Evolutionary conservation across 176 grass and related monocot genomes (phyloP).

Genomic region (Zizania latifolia): DNA sequence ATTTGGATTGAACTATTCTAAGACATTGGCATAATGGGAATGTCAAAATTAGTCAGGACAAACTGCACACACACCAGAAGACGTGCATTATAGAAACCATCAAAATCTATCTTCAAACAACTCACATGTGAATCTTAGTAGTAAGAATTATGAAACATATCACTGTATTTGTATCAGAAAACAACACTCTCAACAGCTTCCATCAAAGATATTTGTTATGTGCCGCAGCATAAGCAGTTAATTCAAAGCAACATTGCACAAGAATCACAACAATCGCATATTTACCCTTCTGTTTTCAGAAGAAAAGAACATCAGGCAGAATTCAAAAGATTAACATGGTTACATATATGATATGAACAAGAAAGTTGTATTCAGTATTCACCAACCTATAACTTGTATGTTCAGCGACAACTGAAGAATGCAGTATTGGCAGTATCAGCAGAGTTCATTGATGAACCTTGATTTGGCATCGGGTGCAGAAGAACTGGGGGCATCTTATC

Average conservation of each 20-base stretch:
- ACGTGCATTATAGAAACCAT: not conserved
- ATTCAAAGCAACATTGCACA: not conserved
- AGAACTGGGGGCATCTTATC: constrained; percentile 51
- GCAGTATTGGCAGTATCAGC: constrained; percentile 40
- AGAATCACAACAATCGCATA: not conserved
- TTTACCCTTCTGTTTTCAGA: not conserved
- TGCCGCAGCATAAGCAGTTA: not conserved
- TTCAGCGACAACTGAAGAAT: constrained; percentile 36
- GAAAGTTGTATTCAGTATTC: constrained; percentile 3
- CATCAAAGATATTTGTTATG: not conserved
- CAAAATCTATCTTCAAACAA: not conserved
- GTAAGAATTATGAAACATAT: not conserved
- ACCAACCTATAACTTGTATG: constrained; percentile 2
- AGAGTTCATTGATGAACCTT: constrained; percentile 38
- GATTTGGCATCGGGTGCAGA: constrained; percentile 21
- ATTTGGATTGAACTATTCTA: not conserved
- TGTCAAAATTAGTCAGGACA: not conserved
- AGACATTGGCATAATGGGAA: not conserved
- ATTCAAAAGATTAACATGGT: not conserved
- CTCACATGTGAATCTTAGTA: not conserved
- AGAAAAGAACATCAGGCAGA: not conserved
- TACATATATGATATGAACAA: not conserved
- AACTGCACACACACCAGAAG: not conserved
- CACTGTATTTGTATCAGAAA: not conserved
- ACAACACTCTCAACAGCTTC: not conserved